A percentile compares a stretch with the other conserved stretches of the same genome.
These are phyloP conservation scores for Leptographium radiaticola DNA, from an alignment of 2,329 filamentous ascomycete genomes.

Conservation along the genomic window DNA sequence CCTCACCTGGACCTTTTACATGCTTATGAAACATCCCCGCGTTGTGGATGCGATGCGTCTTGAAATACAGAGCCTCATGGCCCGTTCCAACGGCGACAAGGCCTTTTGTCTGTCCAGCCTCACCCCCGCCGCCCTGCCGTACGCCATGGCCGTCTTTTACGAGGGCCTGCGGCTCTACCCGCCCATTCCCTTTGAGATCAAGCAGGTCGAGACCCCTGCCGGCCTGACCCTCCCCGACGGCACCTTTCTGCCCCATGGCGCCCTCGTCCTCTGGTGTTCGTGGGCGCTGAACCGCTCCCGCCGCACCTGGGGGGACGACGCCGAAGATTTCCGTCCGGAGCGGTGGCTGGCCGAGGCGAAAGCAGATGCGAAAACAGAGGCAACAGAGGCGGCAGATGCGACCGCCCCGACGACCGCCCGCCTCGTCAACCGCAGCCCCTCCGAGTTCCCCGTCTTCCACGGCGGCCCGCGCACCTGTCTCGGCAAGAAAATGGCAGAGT, in stretches of 20 bases:
- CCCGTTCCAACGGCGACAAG: slow-evolving; percentile 3
- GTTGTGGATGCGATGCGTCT: slow-evolving; percentile 26
- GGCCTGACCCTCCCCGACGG: slow-evolving; percentile 41
- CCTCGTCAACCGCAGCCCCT: slow-evolving; percentile 30
- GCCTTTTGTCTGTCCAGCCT: slow-evolving; percentile 20
- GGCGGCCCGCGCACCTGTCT: slow-evolving; percentile 48
- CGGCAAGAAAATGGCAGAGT: slow-evolving; percentile 52
- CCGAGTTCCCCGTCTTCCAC: slow-evolving; percentile 53
- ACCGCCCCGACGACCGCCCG: slow-evolving; percentile 11
- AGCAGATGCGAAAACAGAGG: not conserved
- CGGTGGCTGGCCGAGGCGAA: slow-evolving; percentile 33
- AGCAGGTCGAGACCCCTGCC: slow-evolving; percentile 38
- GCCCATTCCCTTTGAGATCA: slow-evolving; percentile 53
- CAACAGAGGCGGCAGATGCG: too few species aligned
- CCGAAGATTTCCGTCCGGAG: slow-evolving; percentile 40
- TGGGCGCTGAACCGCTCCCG: slow-evolving; percentile 51
- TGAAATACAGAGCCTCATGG: slow-evolving; percentile 23
- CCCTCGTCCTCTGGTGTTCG: slow-evolving; percentile 49
- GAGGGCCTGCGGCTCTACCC: slow-evolving; percentile 49
- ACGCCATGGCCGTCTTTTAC: slow-evolving; percentile 48
- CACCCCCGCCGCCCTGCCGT: slow-evolving; percentile 34
- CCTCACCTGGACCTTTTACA: slow-evolving; percentile 50
- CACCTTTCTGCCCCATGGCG: slow-evolving; percentile 38
- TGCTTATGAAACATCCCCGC: slow-evolving; percentile 38
- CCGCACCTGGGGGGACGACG: slow-evolving; percentile 42